Base-by-base conservation (phyloP, 495 filamentous ascomycete genomes). In the Hypoxylon rickii region DNA sequence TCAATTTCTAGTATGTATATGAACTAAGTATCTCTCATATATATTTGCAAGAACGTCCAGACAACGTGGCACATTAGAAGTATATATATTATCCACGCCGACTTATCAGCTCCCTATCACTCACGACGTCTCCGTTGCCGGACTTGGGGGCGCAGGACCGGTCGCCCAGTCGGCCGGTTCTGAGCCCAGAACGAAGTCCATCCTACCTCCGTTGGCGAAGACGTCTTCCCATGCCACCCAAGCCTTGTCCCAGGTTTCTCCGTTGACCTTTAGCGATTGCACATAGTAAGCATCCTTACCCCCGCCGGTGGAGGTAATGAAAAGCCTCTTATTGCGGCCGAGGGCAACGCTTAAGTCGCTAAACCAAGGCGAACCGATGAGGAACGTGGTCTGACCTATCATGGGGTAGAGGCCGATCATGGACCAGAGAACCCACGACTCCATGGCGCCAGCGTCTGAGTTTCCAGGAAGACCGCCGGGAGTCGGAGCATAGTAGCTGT, bases 401-500 rank as follows among this genome's bases (percentile, higher is more conserved):
- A 88, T 73, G 0, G 85, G 86, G 61, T 86, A 89, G 12, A 89
- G 77, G 0, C 86, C 86, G n/a, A 89, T 73, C 74, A 88, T 85
- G 46, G 83, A 83, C 85, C 84, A 89, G 17, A 89, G 61, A 11
- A 87, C 71, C 81, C 83, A 88, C 11, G 76, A 79, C 65, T 88
- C 83, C 83, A 89, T 87, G 7, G 86, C 85, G 13, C 84, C 86
- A 1, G 85, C 86, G 56, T 89, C 85, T 39, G 77, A 83, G 66
- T 89, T 88, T 0, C 86, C 85, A 1, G 86, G 86, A 1, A 88
- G 68, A 0, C 86, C 85, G 22, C 69, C 70, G 1, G 69, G 60
- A 5, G 77, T 73, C n/a, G 63, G 59, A 10, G 63, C 72, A 62
- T 82, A 87, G 75, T 84, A 85, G 41, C 73, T 67, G 49, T 78